A percentile compares a stretch with the other conserved stretches of the same genome.
Conservation (phyloP, 495 filamentous ascomycete genomes). For the Penicillium cataractarum region DNA sequence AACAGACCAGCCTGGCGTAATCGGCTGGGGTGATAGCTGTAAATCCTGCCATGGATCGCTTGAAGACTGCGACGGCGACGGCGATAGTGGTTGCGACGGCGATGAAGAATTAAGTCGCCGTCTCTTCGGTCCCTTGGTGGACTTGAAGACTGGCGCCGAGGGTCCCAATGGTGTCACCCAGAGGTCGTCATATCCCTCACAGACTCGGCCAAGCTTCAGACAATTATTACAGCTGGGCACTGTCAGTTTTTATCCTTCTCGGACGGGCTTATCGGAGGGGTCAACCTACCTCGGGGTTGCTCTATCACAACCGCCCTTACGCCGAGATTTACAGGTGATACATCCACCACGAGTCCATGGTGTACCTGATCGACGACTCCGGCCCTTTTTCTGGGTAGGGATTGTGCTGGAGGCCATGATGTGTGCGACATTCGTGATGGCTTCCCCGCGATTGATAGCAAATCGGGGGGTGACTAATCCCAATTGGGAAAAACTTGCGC, state of each 20-base stretch:
- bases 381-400: slow-evolving; percentile 24
- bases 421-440: neutral
- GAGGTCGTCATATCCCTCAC: slow-evolving; percentile 50
- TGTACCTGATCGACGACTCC: slow-evolving; percentile 37
- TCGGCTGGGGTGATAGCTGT: slow-evolving; percentile 16
- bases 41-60: slow-evolving; percentile 19
- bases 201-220: slow-evolving; percentile 40
- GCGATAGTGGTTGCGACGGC: slow-evolving; percentile 19
- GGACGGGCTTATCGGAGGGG: neutral
- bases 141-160: slow-evolving; percentile 37
- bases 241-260: slow-evolving; percentile 7
- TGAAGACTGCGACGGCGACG: slow-evolving; percentile 26
- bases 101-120: slow-evolving; percentile 25
- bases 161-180: slow-evolving; percentile 47
- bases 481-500: slow-evolving; percentile 22
- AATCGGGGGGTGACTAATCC: slow-evolving; percentile 20
- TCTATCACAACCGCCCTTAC: slow-evolving; percentile 49
- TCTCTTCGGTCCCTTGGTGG: slow-evolving; percentile 31
- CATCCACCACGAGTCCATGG: slow-evolving; percentile 51
- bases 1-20: slow-evolving; percentile 14
- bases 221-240: slow-evolving; percentile 43
- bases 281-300: slow-evolving; percentile 44
- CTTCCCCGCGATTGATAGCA: slow-evolving; percentile 32
- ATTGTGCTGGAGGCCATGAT: slow-evolving; percentile 13
- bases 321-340: slow-evolving; percentile 48